Percentiles rank a stretch among this genome's conserved stretches.
phyloP scores from a whole-genome alignment of 2,329 filamentous ascomycete species.

The Penicillium sclerotiorum region DNA sequence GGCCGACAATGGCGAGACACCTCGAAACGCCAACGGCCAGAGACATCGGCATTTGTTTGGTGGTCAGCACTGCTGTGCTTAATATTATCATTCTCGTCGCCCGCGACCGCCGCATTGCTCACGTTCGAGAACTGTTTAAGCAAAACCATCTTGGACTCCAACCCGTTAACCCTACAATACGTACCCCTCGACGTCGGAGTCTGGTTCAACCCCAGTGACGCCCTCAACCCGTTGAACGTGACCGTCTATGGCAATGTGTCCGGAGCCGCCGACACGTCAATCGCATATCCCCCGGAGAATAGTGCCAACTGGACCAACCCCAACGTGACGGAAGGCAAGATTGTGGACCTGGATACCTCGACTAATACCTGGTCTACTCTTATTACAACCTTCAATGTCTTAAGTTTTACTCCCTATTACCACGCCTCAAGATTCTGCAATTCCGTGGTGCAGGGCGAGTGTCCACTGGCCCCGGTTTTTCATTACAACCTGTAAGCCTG shows the following conservation, averaged over 20 bases:
- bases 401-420: conserved; percentile 73
- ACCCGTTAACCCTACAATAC: conserved; percentile 73
- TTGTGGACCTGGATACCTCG: conserved; percentile 63
- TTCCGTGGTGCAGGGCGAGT: conserved; percentile 60
- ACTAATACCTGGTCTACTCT: conserved; percentile 72
- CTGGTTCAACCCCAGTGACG: conserved; percentile 64
- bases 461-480: conserved; percentile 77
- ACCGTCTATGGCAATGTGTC: conserved; percentile 91
- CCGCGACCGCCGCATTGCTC: conserved; percentile 66
- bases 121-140: conserved; percentile 82
- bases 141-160: conserved; percentile 59
- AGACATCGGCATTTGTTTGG: conserved; percentile 10
- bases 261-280: conserved; percentile 61
- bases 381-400: conserved; percentile 68
- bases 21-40: conserved; percentile 22
- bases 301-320: conserved; percentile 65
- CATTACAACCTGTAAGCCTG: conserved; percentile 53
- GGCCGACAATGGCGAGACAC: conserved; percentile 25
- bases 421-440: conserved; percentile 67
- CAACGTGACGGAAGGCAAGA: conserved; percentile 72
- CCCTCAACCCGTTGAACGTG: conserved; percentile 69
- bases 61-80: conserved; percentile 28
- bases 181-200: conserved; percentile 74
- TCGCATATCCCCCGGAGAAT: conserved; percentile 63
- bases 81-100: conserved; percentile 30